Base-by-base conservation (phyloP, 2,329 filamentous ascomycete species). In the Fusarium sp. region DNA sequence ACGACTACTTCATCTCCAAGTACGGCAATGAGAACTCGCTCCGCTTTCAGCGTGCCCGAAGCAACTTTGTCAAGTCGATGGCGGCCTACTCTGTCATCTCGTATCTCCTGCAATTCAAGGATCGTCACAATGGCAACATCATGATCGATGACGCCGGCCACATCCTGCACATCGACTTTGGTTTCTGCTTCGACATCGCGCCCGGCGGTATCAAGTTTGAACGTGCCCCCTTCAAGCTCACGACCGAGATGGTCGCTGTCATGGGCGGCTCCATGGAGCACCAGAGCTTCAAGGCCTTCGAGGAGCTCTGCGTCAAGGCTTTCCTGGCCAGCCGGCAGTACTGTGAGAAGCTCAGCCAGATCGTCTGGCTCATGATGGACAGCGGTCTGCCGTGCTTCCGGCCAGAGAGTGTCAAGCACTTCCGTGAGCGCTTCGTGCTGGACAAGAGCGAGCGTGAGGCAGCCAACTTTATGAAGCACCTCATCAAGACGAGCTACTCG, bases 11-110 rank as follows among this genome's bases (percentile, higher is more conserved):
- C 78, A 88, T 98, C 62, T 95, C 93, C 74, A 98, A 97, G 80
- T 99, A 99, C 79, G 96, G 96, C 71, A 96, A 96, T 75, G 95
- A 98, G 81, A 94, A 98, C 80, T 97, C 94, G 2, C 91, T 97
- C 52, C 91, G 91, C 40, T 99, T 98, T 86, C 97, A 99, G 81
- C 92, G 95, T 80, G 96, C 96, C 11, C 92, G 96, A 68, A 95
- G 89, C 83, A 98, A 98, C 82, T 99, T 99, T 78, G 95, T 99
- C 82, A 99, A 99, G 85, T 96, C 92, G 78, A 98, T 99, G 96
- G 96, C 97, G 0, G 97, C 96, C 12, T 99, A 99, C 84, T 97
- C 93, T 16, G 92, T 99, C 76, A 98, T 99, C 71, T 97, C 94
- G 0, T 99, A 97, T 83, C 86, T 99, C 13, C 85, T 99, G 39